Evolutionary conservation across 1,284 basidiomycete genomes (phyloP), one percentile per base, ranked within the genome.

Genomic region (Peniophora sp.): DNA sequence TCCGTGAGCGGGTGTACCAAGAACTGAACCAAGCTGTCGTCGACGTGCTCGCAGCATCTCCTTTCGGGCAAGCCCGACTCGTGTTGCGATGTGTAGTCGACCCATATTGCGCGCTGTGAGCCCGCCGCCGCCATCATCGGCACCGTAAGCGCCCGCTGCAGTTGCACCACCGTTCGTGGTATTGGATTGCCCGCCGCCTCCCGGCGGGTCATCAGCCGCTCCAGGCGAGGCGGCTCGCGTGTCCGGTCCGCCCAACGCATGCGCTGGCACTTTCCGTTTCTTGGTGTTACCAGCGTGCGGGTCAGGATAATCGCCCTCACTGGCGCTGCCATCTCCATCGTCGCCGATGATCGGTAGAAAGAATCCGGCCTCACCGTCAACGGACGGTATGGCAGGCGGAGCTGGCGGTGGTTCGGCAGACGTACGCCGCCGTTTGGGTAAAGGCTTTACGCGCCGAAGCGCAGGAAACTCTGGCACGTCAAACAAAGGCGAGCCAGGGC

Each of bases 241-340:
- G 47, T 71, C 71, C 48, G 64, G 63, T 19, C 70, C 72, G 46
- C 70, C 69, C 51, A 69, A 65, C 25, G 66, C 63, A 48, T 77
- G 75, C 25, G 72, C 70, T 2, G 88, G 87, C 11, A 90, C 88
- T 63, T 90, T 90, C 48, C 87, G 74, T 69, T 90, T 90, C 76
- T 90, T 90, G 44, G 85, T 85, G 61, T 90, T 90, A n/a, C 83
- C 84, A 6, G 81, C 84, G 56, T 86, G 85, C 60, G 83, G 83
- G 64, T 86, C 83, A 34, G 73, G 62, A 57, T 81, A 80, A 62
- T 85, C 82, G 11, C 72, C 77, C 45, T 78, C 78, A 6, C 69
- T 77, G 35, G 72, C 68, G 53, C 74, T 75, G 17, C 71, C 74
- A 50, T 81, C 78, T 35, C 75, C 75, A 27, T 70, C 55, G 25